Evolutionary conservation across 345 rosid species (phyloP).

Genomic region (Trapa incisa): DNA sequence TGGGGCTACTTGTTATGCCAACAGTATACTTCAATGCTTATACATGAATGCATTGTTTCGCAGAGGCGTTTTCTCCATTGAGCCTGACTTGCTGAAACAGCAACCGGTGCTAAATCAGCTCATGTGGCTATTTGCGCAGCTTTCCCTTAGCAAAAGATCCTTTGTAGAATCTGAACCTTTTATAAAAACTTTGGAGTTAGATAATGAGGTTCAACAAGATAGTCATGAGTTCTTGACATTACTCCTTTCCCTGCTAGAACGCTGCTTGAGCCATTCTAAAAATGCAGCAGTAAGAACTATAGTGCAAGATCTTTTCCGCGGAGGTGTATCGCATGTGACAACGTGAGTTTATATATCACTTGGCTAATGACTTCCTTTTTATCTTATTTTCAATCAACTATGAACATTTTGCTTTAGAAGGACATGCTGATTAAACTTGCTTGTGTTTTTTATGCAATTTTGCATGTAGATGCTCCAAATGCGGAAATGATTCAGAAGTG

Average conservation of each 20-base stretch:
- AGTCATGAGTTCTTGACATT: conserved; percentile 90
- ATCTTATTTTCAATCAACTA: background rate
- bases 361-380: background rate
- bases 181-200: conserved; percentile 77
- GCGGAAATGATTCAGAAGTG: conserved; percentile 81
- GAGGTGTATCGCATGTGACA: conserved; percentile 92
- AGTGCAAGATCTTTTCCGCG: conserved; percentile 96
- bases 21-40: conserved; percentile 86
- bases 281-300: conserved; percentile 51
- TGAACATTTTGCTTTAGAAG: background rate
- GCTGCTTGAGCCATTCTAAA: conserved; percentile 55
- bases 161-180: conserved; percentile 92
- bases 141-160: conserved; percentile 70
- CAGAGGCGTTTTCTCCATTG: conserved; percentile 72
- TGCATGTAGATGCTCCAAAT: conserved; percentile 64
- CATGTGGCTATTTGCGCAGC: conserved; percentile 67
- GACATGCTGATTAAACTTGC: background rate
- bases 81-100: conserved; percentile 52
- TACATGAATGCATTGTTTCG: conserved; percentile 81
- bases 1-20: conserved; percentile 97
- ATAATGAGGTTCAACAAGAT: conserved; percentile 95
- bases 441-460: background rate
- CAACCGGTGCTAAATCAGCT: conserved; percentile 85
- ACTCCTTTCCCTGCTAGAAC: conserved; percentile 90
- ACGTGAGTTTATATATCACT: conserved; percentile 40